Evolutionary conservation across 495 filamentous ascomycete species (phyloP), one percentile per base, ranked within the genome.

Genomic region (Aspergillus sclerotioniger): DNA sequence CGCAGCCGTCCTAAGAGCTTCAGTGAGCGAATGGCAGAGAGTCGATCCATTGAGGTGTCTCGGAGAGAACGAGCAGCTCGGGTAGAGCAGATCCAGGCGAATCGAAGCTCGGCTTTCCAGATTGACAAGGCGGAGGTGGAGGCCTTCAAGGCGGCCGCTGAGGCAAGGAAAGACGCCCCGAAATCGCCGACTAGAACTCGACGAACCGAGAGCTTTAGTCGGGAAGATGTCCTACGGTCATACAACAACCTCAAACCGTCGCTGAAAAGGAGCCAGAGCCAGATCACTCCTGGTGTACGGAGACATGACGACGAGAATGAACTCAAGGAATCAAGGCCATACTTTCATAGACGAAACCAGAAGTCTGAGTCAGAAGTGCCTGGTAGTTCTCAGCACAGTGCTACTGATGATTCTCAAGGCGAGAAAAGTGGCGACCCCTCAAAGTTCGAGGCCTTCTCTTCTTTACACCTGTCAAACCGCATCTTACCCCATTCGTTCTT

Each of bases 371-470:
- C 68, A 3, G 68, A 70, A 56, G 62, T 47, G 17, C 56, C 58
- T 16, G 39, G 17, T 5, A 54, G 39, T 47, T 63, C 59, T 32
- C 58, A 58, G 55, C 50, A 62, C 13, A 63, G 51, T 21, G 35
- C 19, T 8, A 41, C 59, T 10, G 61, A 63, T 50, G 62, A 63
- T 43, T 15, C 20, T 12, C 9, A 28, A 9, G 58, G 32, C 8
- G 56, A 65, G 29, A 50, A 46, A 15, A 61, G 62, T 9, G 55
- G 54, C 1, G 77, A 80, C 53, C 52, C 73, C 5, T 76, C 81
- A 3, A 81, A 79, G 37, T 95, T 92, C 60, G 95, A 98, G 60
- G 80, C 91, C 19, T 96, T 90, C 67, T 96, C 93, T 17, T 81
- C 82, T n/a, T 67, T 90, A 7, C 90, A 96, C 64, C 83, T 99